Evolutionary conservation across 805 yeast species (phyloP).

Genomic region (Saccharomyces eubayanus): DNA sequence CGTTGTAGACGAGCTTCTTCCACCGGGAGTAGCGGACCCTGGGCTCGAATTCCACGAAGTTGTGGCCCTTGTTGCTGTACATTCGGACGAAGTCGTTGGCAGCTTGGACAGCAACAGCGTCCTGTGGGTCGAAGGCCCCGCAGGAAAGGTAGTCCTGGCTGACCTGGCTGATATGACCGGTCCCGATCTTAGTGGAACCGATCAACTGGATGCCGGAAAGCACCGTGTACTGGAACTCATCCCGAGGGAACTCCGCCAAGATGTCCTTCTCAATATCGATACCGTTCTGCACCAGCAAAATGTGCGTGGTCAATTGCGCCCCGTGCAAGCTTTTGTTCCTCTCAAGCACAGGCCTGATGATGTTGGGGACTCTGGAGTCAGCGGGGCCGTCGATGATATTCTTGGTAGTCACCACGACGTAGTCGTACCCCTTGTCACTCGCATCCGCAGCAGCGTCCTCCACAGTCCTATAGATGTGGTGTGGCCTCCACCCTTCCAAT

Average conservation of each 20-base stretch:
- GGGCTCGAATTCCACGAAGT: constrained; percentile 34
- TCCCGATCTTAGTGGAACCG: constrained; percentile 45
- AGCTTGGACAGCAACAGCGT: constrained; percentile 27
- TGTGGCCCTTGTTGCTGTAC: constrained; percentile 37
- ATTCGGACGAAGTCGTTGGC: constrained; percentile 35
- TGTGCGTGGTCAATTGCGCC: constrained; percentile 30
- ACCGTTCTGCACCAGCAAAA: constrained; percentile 60
- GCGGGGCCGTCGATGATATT: constrained; percentile 54
- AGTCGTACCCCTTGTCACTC: constrained; percentile 38
- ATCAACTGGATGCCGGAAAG: constrained; percentile 59
- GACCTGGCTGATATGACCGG: constrained; percentile 42
- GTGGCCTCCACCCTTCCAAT: constrained; percentile 47
- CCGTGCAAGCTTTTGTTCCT: constrained; percentile 14
- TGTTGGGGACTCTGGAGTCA: constrained; percentile 39
- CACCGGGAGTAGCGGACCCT: constrained; percentile 47
- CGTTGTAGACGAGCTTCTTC: constrained; percentile 58
- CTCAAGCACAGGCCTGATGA: constrained; percentile 44
- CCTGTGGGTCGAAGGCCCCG: constrained; percentile 41
- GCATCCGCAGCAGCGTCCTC: constrained; percentile 40
- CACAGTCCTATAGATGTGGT: constrained; percentile 39
- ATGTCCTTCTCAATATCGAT: constrained; percentile 55
- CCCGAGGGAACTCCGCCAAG: constrained; percentile 37
- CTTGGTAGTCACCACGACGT: constrained; percentile 54
- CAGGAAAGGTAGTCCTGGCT: constrained; percentile 44
- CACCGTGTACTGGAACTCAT: constrained; percentile 23